These are phyloP conservation scores for Stachybotrys chartarum DNA, from an alignment of 2,329 filamentous ascomycete genomes.

Conservation along the genomic window DNA sequence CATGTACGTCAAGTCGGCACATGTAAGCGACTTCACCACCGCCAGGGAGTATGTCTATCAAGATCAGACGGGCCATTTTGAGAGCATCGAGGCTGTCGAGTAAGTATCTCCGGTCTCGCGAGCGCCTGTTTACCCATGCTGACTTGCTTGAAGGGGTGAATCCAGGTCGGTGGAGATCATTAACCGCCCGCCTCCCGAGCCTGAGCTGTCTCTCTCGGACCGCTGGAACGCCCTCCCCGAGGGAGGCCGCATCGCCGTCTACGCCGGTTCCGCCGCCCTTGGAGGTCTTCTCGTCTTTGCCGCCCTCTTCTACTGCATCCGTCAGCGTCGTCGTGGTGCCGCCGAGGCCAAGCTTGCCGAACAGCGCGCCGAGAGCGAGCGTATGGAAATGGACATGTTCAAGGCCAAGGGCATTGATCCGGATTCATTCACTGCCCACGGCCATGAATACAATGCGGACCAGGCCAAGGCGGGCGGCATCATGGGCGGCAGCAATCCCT, in stretches of 20 bases:
- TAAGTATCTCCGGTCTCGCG: slow-evolving; percentile 26
- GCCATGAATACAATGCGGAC: slow-evolving; percentile 11
- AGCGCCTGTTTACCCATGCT: background rate
- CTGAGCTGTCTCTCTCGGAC: slow-evolving; percentile 37
- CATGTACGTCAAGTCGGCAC: slow-evolving; percentile 62
- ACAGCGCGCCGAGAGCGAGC: slow-evolving; percentile 37
- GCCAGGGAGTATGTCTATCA: slow-evolving; percentile 60
- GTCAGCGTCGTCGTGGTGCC: slow-evolving; percentile 45
- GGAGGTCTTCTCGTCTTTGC: slow-evolving; percentile 31
- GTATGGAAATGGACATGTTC: slow-evolving; percentile 43
- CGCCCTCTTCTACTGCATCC: slow-evolving; percentile 45
- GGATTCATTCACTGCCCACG: slow-evolving; percentile 31
- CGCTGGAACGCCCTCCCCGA: slow-evolving; percentile 47
- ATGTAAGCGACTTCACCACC: slow-evolving; percentile 50
- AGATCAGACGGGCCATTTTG: slow-evolving; percentile 52
- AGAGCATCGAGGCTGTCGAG: slow-evolving; percentile 54
- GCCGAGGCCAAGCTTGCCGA: slow-evolving; percentile 41
- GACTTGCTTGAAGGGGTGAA: slow-evolving; percentile 37
- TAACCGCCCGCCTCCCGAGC: slow-evolving; percentile 14
- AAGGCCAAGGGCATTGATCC: slow-evolving; percentile 39
- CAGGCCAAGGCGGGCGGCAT: slow-evolving; percentile 1
- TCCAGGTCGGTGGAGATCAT: slow-evolving; percentile 45
- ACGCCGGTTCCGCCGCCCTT: slow-evolving; percentile 36
- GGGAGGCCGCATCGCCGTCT: slow-evolving; percentile 45
- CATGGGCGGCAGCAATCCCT: slow-evolving; percentile 1